Evolutionary conservation across 2,329 filamentous ascomycete genomes (phyloP), one percentile per base, ranked within the genome.

Genomic region (Fusarium mundagurra): DNA sequence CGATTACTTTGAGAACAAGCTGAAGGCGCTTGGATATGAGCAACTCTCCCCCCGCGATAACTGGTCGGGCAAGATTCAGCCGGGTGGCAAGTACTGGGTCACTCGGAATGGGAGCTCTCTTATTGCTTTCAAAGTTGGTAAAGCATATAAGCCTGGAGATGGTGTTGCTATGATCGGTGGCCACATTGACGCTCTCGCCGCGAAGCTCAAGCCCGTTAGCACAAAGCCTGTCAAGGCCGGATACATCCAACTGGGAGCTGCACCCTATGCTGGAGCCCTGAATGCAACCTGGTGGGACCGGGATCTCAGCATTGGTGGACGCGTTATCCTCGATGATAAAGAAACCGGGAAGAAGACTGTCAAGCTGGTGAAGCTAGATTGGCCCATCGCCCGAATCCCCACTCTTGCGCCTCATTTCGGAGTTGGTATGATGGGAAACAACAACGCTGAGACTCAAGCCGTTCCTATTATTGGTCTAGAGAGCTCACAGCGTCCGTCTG

Each of bases 201-300:
- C 95, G 24, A 94, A 92, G 83, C 86, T 98, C 77, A 98, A 98
- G 90, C 96, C 96, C 16, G 90, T 98, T 34, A 94, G 94, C 79
- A 93, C 90, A 79, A 91, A 98, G 79, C 91, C 92, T n/a, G 93
- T 88, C 77, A 94, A 93, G 81, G 92, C 93, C 38, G 96, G 96
- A 61, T 99, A 94, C 80, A 83, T 94, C 34, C 94, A 98, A 85
- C 89, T 98, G 12, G 96, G 94, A 31, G 94, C 98, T 61, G 95
- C 96, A 6, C 96, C 94, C 2, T 99, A 98, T 81, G 96, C 95
- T 16, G 96, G 96, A 58, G 95, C 87, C 4, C 85, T 98, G 71
- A 96, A 95, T 81, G 87, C 88, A 72, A 98, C 96, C 2, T 98
- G 96, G 96, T 98, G 95, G 96, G 96, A 98, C 82, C 91, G 96